Conservation (phyloP, 2,329 filamentous ascomycete genomes). For the Aspergillus awamori region DNA sequence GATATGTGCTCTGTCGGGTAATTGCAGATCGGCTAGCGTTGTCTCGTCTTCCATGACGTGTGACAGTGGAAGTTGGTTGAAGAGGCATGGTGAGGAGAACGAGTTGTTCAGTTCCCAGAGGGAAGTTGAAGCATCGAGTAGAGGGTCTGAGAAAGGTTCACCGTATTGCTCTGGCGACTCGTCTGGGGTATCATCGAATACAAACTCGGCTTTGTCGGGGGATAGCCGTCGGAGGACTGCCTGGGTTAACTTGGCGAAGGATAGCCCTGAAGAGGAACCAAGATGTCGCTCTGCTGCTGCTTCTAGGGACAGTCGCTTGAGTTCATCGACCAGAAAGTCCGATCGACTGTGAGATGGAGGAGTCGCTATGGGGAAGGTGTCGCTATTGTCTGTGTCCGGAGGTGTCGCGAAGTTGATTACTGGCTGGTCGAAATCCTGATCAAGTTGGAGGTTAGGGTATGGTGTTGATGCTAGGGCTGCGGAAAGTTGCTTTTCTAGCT, state of each 20-base stretch:
- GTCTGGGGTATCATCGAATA: conserved; percentile 34
- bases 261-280: conserved; percentile 49
- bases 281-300: conserved; percentile 50
- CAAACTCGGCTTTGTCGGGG: conserved; percentile 49
- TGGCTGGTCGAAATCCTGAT: conserved; percentile 10
- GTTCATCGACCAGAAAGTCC: conserved; percentile 37
- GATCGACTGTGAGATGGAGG: conserved; percentile 9
- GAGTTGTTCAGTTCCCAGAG: background rate
- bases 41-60: conserved; percentile 10
- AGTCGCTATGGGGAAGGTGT: background rate
- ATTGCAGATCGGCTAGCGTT: conserved; percentile 12
- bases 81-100: background rate
- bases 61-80: background rate
- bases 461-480: background rate
- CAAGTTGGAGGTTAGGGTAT: background rate
- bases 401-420: conserved; percentile 10
- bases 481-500: conserved; percentile 28
- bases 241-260: conserved; percentile 50
- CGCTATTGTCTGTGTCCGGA: conserved; percentile 2
- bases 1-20: conserved; percentile 30
- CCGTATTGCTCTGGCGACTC: conserved; percentile 4
- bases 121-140: background rate
- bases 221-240: conserved; percentile 46
- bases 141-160: background rate
- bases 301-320: conserved; percentile 46